phyloP scores from a whole-genome alignment of 2,329 filamentous ascomycete species.

The Fusarium irregulare region DNA sequence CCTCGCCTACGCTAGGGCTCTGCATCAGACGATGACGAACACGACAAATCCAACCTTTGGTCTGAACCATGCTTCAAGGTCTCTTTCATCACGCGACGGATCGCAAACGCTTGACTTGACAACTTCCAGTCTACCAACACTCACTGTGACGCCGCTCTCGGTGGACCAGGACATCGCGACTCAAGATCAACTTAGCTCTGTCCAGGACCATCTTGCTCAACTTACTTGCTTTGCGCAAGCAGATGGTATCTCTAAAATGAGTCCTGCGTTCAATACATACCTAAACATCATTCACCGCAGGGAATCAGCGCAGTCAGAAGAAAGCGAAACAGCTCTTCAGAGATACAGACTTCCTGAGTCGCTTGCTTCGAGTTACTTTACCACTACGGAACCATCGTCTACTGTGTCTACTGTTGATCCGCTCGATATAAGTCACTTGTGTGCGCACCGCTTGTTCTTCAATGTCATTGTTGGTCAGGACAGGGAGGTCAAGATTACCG shows the following conservation, averaged over 20 bases:
- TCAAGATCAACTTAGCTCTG: background rate
- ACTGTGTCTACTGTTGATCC: background rate
- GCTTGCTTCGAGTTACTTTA: conserved; percentile 19
- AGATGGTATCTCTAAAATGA: background rate
- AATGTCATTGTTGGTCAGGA: background rate
- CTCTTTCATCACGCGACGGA: conserved; percentile 1
- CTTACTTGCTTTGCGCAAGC: conserved; percentile 9
- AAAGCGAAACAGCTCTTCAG: accelerated
- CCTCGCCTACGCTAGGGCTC: conserved; percentile 1
- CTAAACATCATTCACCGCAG: conserved; percentile 17
- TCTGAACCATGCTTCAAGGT: conserved; percentile 24
- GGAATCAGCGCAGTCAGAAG: accelerated
- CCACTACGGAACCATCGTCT: background rate
- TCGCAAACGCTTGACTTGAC: conserved; percentile 17
- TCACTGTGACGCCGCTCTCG: conserved; percentile 5
- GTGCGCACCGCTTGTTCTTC: background rate
- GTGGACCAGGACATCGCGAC: background rate
- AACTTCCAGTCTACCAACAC: background rate
- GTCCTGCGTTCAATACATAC: conserved; percentile 9
- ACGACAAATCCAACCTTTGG: conserved; percentile 1
- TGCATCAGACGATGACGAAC: background rate
- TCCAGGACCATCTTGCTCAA: conserved; percentile 18
- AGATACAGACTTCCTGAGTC: conserved; percentile 16
- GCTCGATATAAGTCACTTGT: background rate
- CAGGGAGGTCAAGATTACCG: background rate